A percentile compares a stretch with the other conserved stretches of the same genome.
Evolutionary conservation across 176 grass and related monocot species (phyloP).

Genomic region (Elymus sibiricus): DNA sequence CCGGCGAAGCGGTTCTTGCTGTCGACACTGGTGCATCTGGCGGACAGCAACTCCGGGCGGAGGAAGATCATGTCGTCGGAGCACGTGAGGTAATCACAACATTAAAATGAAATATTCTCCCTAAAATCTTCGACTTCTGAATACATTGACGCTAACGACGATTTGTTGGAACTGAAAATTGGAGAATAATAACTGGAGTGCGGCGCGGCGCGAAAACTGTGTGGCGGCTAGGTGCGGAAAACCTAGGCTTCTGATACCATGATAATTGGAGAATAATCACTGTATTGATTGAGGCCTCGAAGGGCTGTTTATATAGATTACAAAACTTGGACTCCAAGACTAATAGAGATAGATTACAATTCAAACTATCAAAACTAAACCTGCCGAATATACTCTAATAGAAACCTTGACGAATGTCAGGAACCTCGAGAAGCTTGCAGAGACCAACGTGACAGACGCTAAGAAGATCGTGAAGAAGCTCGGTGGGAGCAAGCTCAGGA

Average conservation of each 20-base stretch:
- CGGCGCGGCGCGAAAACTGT: too few relatives aligned
- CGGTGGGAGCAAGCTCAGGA: slow-evolving; percentile 61
- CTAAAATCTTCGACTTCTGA: background rate
- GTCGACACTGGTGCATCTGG: slow-evolving; percentile 52
- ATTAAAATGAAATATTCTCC: background rate
- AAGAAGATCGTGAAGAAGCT: slow-evolving; percentile 92
- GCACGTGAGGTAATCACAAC: slow-evolving; percentile 28
- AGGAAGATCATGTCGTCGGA: slow-evolving; percentile 76
- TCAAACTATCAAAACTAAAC: too few relatives aligned
- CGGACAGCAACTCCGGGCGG: slow-evolving; percentile 61
- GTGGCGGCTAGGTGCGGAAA: too few relatives aligned
- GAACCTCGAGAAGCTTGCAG: slow-evolving; percentile 75
- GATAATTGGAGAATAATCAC: too few relatives aligned
- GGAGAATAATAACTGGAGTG: too few relatives aligned
- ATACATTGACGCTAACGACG: background rate
- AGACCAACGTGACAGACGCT: slow-evolving; percentile 57
- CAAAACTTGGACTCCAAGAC: too few relatives aligned
- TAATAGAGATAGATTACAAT: too few relatives aligned
- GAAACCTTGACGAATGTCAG: slow-evolving; percentile 13
- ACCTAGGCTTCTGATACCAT: too few relatives aligned
- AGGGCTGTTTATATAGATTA: too few relatives aligned
- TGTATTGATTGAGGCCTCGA: too few relatives aligned
- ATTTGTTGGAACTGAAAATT: background rate
- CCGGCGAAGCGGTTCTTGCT: slow-evolving; percentile 66
- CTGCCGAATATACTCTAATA: too few relatives aligned